Evolutionary conservation across 768 basidiomycete genomes (phyloP), one percentile per base, ranked within the genome.

Genomic region (Chalciporus piperatus): DNA sequence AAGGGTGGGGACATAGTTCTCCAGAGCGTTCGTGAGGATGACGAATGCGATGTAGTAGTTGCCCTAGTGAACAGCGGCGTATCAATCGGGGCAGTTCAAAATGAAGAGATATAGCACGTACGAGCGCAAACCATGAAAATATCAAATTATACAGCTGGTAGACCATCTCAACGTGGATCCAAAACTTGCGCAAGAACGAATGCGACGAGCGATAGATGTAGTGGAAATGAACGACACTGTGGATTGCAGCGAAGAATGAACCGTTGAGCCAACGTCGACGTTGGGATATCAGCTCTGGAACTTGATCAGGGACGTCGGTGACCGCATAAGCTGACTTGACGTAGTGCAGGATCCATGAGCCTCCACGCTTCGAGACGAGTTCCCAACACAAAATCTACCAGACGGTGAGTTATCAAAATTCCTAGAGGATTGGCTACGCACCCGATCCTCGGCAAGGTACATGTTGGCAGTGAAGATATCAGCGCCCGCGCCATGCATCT

Each of bases 241-340:
- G 94, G 14, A 98, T 84, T 0, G 89, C 92, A 10, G 95, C 97
- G 70, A 99, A 99, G 83, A 99, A 98, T 4, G 92, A 95, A 13
- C 96, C 93, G 68, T 98, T 98, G 23, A 99, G 79, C 96, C 96
- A 98, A 37, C 95, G 86, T 33, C 96, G 81, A 45, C 96, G 87
- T 65, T 98, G 96, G 0, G 91, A 91, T 60, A 99, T 92, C 54
- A 98, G 72, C 67, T 98, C 96, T 0, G 96, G 92, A 16, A 96
- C 84, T 81, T 91, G 85, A 63, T 97, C 93, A 0, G 95, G 95
- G 2, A 97, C 94, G 68, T 98, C 93, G 1, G 92, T 95, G 19
- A 92, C 80, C 3, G 87, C 94, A 59, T 92, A 92, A 3, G 95
- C 93, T 0, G 88, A 92, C 64, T 97, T 95, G 71, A 97, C 95